Evolutionary conservation across 129 eudicot genomes (phyloP).

Genomic region (Artemisia argyi): DNA sequence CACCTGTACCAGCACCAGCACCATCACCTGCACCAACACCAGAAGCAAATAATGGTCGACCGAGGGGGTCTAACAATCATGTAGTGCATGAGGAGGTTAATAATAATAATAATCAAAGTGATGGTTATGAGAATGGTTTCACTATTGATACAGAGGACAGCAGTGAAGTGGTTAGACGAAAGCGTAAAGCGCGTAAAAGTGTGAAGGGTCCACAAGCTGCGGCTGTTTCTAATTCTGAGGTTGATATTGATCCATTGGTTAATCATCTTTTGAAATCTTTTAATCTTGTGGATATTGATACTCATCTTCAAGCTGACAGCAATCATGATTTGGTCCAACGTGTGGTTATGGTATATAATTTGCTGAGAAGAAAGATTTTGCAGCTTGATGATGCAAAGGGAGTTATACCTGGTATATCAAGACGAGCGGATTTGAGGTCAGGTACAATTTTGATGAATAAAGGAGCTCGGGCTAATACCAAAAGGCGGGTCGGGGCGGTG

Average conservation of each 20-base stretch:
- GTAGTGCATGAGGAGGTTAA: slow-evolving; percentile 38
- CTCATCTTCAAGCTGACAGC: slow-evolving; percentile 48
- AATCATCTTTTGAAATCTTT: slow-evolving; percentile 32
- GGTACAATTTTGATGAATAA: slow-evolving; percentile 53
- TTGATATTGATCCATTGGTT: slow-evolving; percentile 29
- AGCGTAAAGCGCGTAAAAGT: slow-evolving; percentile 36
- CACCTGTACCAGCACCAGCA: slow-evolving; percentile 25
- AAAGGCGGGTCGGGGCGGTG: slow-evolving; percentile 44
- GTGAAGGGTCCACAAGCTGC: slow-evolving; percentile 28
- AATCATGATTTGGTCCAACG: slow-evolving; percentile 44
- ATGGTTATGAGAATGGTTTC: slow-evolving; percentile 39
- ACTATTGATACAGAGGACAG: slow-evolving; percentile 25
- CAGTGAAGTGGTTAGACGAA: slow-evolving; percentile 36
- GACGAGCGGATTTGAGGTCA: slow-evolving; percentile 47
- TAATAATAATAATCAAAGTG: slow-evolving; percentile 5
- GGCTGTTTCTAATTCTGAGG: slow-evolving; percentile 31
- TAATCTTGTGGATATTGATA: slow-evolving; percentile 31
- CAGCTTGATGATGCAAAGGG: slow-evolving; percentile 62
- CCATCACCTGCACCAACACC: background rate
- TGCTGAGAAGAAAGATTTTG: slow-evolving; percentile 48
- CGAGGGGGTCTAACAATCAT: slow-evolving; percentile 31
- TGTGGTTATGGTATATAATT: slow-evolving; percentile 40
- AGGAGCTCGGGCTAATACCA: slow-evolving; percentile 54
- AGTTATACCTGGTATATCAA: slow-evolving; percentile 43
- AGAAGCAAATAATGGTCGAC: slow-evolving; percentile 14